Percentiles rank a stretch among this genome's conserved stretches.
Conservation (phyloP, 2,329 filamentous ascomycete genomes). For the Botrytis cinerea region DNA sequence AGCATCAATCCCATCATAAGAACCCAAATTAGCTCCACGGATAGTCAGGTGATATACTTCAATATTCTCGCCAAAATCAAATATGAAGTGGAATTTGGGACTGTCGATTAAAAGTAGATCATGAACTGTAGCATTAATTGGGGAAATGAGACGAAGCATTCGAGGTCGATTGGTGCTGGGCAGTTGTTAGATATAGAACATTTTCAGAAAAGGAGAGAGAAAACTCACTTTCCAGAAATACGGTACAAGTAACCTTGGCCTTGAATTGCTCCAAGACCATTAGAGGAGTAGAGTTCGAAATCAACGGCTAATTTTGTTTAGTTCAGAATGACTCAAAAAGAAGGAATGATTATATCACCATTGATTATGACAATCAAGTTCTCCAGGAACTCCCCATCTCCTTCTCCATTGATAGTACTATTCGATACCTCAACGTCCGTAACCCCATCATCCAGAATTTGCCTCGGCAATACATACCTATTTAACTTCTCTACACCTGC, state of each 20-base stretch:
- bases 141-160: slow-evolving; percentile 31
- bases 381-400: slow-evolving; percentile 27
- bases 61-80: slow-evolving; percentile 43
- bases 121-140: slow-evolving; percentile 34
- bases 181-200: slow-evolving; percentile 39
- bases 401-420: slow-evolving; percentile 25
- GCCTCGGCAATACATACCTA: slow-evolving; percentile 4
- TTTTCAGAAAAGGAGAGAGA: slow-evolving; percentile 30
- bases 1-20: slow-evolving; percentile 45
- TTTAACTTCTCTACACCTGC: slow-evolving; percentile 41
- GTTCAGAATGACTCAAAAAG: slow-evolving; percentile 31
- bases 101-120: slow-evolving; percentile 36
- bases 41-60: slow-evolving; percentile 45
- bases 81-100: slow-evolving; percentile 44
- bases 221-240: slow-evolving; percentile 16
- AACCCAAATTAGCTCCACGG: slow-evolving; percentile 43
- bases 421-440: slow-evolving; percentile 41
- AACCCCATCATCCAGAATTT: slow-evolving; percentile 35
- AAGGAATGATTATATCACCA: slow-evolving; percentile 15
- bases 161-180: slow-evolving; percentile 41
- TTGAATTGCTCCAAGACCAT: slow-evolving; percentile 54
- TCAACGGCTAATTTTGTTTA: slow-evolving; percentile 44
- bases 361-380: slow-evolving; percentile 57
- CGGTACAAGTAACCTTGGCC: slow-evolving; percentile 53
- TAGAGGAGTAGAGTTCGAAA: slow-evolving; percentile 56